These are phyloP conservation scores for Pseudogymnoascus destructans DNA, from an alignment of 2,329 filamentous ascomycete species.

Conservation along the genomic window DNA sequence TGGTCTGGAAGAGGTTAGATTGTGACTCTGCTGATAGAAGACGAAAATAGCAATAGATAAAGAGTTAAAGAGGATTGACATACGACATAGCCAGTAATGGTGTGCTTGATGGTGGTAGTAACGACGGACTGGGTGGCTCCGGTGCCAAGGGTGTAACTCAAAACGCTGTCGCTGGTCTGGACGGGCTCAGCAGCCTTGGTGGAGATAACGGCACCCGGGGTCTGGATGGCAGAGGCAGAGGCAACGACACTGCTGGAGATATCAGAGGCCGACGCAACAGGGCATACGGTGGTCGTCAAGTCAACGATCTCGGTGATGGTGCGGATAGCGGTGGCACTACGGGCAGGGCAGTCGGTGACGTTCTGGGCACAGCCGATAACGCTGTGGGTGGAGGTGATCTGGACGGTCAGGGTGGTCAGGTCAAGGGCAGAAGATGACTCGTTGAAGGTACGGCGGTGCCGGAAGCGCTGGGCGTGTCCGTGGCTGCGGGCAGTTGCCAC, in stretches of 20 bases:
- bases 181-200: background rate
- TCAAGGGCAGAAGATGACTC: background rate
- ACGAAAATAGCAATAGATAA: background rate
- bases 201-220: background rate
- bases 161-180: slow-evolving; percentile 4
- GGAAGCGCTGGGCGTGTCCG: background rate
- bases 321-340: background rate
- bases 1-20: slow-evolving; percentile 5
- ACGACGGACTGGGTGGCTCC: background rate
- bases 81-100: background rate
- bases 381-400: background rate
- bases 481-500: background rate
- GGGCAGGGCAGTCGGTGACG: background rate
- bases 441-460: slow-evolving; percentile 6
- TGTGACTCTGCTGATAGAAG: background rate
- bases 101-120: slow-evolving; percentile 1
- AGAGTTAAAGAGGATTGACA: background rate
- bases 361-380: slow-evolving; percentile 2
- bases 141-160: slow-evolving; percentile 1
- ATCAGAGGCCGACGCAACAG: background rate
- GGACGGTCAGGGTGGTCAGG: slow-evolving; percentile 2
- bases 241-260: background rate
- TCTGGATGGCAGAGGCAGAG: background rate
- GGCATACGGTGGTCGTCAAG: slow-evolving; percentile 5
- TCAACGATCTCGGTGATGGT: background rate